Percentiles rank a stretch among this genome's conserved stretches.
Conservation (phyloP, 306 rosid species). For the Dalbergia cochinchinensis region DNA sequence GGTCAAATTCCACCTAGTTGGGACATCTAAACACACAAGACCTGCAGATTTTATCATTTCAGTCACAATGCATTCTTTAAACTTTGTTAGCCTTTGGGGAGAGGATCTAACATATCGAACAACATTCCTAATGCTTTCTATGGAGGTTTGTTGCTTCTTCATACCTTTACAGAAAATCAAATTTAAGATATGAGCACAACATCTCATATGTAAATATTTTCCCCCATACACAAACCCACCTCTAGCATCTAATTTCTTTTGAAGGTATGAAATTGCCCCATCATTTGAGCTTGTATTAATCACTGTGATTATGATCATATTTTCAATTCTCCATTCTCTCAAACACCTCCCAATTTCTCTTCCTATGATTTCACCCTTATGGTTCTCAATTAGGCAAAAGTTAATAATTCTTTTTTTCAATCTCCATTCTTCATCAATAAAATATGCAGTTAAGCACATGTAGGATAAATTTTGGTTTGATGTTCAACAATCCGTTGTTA, state of each 20-base stretch:
- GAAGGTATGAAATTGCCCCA: too few relatives aligned
- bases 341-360: neutral
- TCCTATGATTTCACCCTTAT: neutral
- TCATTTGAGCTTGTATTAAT: neutral
- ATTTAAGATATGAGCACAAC: neutral
- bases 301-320: neutral
- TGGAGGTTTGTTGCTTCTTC: neutral
- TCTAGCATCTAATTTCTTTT: too few relatives aligned
- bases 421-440: neutral
- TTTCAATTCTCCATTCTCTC: neutral
- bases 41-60: neutral
- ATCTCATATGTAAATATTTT: neutral
- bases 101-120: neutral
- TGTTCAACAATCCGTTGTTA: too few relatives aligned
- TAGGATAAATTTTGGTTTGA: neutral
- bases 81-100: neutral
- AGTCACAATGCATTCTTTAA: neutral
- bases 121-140: neutral
- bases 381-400: neutral
- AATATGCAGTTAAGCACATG: neutral
- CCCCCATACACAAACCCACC: neutral
- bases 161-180: neutral
- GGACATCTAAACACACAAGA: neutral
- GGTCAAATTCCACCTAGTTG: neutral
- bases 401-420: conserved; percentile 1